phyloP scores from a whole-genome alignment of 257 asterid genomes.

The Solanum piurae region DNA sequence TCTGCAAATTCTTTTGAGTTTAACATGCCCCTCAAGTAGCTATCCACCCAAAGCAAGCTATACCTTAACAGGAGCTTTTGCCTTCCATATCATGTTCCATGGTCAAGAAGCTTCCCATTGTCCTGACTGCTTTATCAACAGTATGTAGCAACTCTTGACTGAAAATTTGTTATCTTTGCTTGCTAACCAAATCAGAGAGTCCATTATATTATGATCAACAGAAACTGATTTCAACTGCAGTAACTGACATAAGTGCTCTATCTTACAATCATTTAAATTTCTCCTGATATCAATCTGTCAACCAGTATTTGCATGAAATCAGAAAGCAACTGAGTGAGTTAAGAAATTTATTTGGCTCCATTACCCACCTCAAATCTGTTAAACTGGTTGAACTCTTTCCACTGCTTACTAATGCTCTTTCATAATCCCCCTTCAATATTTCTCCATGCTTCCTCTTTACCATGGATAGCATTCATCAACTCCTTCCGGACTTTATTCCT shows the following conservation, averaged over 20 bases:
- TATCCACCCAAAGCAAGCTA: background rate
- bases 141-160: background rate
- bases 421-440: background rate
- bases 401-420: background rate
- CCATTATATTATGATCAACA: background rate
- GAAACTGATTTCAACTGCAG: background rate
- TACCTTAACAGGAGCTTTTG: background rate
- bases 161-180: background rate
- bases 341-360: background rate
- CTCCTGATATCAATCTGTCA: background rate
- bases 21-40: background rate
- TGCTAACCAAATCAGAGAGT: background rate
- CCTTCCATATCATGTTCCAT: background rate
- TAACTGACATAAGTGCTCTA: background rate
- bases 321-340: background rate
- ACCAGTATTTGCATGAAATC: background rate
- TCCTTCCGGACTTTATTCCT: background rate
- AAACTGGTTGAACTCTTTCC: background rate
- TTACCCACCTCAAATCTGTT: background rate
- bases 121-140: background rate
- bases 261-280: background rate
- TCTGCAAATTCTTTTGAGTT: background rate
- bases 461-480: background rate
- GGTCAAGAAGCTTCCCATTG: background rate
- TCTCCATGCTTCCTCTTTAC: background rate